These are phyloP conservation scores for Ustilago crameri DNA, from an alignment of 1,284 basidiomycete genomes.

Conservation along the genomic window DNA sequence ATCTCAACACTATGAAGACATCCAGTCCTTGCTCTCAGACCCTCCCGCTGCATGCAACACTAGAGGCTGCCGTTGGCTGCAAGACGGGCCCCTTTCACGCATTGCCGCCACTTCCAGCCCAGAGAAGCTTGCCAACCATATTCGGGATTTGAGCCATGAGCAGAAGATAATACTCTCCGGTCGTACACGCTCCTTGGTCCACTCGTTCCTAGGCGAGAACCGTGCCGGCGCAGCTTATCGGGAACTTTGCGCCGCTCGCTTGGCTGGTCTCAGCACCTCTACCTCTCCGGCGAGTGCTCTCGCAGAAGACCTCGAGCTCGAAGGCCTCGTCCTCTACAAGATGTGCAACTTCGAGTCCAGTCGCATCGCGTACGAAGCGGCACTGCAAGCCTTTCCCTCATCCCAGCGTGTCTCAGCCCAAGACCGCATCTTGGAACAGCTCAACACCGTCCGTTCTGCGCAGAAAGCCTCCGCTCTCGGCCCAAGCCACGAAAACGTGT, in stretches of 20 bases:
- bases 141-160: neutral
- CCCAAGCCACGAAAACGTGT: conserved; percentile 45
- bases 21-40: conserved; percentile 8
- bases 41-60: conserved; percentile 26
- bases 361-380: conserved; percentile 31
- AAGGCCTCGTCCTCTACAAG: conserved; percentile 36
- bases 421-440: conserved; percentile 34
- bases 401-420: conserved; percentile 20
- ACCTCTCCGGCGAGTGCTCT: conserved; percentile 1
- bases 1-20: conserved; percentile 11
- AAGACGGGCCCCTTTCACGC: conserved; percentile 52
- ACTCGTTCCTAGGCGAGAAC: conserved; percentile 30
- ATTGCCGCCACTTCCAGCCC: conserved; percentile 8
- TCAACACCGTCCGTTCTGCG: conserved; percentile 31
- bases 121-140: neutral
- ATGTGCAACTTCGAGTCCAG: conserved; percentile 33
- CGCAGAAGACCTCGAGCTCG: conserved; percentile 41
- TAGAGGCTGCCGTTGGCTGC: conserved; percentile 48
- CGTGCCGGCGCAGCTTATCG: conserved; percentile 47
- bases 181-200: conserved; percentile 20
- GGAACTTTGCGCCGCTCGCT: conserved; percentile 44
- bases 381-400: conserved; percentile 23
- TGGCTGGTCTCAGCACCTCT: conserved; percentile 17
- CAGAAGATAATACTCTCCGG: conserved; percentile 2
- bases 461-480: conserved; percentile 36